Base-by-base conservation (phyloP, 148 eudicot species). In the Fagopyrum homotropicum region DNA sequence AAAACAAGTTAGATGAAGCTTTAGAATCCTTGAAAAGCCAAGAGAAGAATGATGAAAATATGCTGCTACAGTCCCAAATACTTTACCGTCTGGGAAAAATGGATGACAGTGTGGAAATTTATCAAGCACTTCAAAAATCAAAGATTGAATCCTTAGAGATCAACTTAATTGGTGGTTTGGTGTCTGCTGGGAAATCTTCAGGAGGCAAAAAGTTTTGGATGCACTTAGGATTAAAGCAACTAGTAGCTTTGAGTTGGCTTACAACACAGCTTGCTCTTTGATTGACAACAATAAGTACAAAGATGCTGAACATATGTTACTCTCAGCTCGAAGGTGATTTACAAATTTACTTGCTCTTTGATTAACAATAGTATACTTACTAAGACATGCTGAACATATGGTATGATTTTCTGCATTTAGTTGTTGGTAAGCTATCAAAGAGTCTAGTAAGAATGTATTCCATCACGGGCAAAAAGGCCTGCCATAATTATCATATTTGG, bases 261-360 rank as follows among this genome's bases (percentile, higher is more conserved):
- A 85, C 79, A 93, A 93, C 81, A 85, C 91, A 29, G 94, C 98
- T 40, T 93, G 98, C 82, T 86, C 94, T 69, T 78, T 91, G 81
- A 83, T 93, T 73, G 92, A 88, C 79, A 83, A 76, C 74, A 85
- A 84, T 75, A 81, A 86, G 73, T 80, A 82, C 77, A 77, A 78
- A 46, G 96, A 93, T 80, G 97, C 92, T 29, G 98, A 93, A 79
- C 92, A 93, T 80, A 92, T 93, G 40, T 85, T 93, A 81, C 79
- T 93, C 59, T 93, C 98, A 48, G 94, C 91, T 78, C 84, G 89
- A 81, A 93, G 97, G 98, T 93, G 81, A 77, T 9, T 17, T 45
- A 29, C 56, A 30, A 46, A 9, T 35, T 61, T 7, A 4, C 17
- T 54, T 59, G 52, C 52, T 49, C 9, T 49, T 49, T 49, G 12